Conservation (phyloP, 768 basidiomycete species). For the Rhodotorula graminis region DNA sequence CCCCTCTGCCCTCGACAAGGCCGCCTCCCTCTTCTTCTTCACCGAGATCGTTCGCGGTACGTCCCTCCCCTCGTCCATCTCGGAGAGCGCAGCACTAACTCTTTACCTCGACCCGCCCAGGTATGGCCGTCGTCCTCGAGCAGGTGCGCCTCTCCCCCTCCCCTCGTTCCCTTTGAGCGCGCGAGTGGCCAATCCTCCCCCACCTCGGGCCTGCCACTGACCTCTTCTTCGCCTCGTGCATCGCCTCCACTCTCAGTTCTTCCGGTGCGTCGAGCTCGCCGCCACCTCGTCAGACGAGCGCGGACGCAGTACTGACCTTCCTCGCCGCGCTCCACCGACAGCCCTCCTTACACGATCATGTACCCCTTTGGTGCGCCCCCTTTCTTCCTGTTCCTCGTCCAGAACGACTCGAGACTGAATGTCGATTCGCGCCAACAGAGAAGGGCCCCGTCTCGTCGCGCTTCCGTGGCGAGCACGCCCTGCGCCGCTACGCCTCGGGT, state of each 20-base stretch:
- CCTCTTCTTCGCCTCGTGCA: neutral
- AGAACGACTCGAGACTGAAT: neutral
- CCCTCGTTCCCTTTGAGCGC: neutral
- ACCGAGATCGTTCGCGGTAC: constrained; percentile 93
- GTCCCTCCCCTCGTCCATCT: constrained; percentile 38
- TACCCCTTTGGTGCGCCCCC: constrained; percentile 39
- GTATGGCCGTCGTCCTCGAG: constrained; percentile 90
- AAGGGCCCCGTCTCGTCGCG: constrained; percentile 96
- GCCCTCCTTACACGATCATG: constrained; percentile 77
- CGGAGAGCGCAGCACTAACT: neutral
- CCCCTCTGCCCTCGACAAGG: constrained; percentile 89
- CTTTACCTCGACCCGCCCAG: constrained; percentile 50
- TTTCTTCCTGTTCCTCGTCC: too few relatives aligned
- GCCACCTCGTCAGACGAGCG: rapidly evolving
- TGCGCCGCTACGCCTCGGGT: constrained; percentile 91
- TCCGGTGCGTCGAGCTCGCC: constrained; percentile 24
- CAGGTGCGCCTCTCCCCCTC: constrained; percentile 40
- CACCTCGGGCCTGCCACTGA: neutral
- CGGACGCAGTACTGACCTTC: neutral
- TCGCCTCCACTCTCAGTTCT: constrained; percentile 17
- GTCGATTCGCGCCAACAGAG: constrained; percentile 61
- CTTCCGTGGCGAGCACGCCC: constrained; percentile 96
- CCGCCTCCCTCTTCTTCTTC: constrained; percentile 94
- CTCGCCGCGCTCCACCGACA: constrained; percentile 70
- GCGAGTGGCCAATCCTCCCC: neutral